These are phyloP conservation scores for Discostella pseudostelligera DNA, from an alignment of 108 stramenopile species.

Conservation along the genomic window DNA sequence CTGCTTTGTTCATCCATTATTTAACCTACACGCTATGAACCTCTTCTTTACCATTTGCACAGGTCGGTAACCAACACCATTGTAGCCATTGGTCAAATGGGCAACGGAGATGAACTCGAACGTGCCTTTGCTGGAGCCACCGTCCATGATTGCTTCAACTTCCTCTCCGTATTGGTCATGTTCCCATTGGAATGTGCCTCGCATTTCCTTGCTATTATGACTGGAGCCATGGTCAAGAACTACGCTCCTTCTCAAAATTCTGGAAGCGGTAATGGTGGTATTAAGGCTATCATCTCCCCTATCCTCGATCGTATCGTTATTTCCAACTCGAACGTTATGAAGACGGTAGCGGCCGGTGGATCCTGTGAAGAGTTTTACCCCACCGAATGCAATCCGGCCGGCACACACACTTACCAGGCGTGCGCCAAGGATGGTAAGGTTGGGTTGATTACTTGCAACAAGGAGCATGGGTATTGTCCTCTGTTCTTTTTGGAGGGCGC, in stretches of 20 bases:
- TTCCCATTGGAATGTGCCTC: conserved; percentile 78
- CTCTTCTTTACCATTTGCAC: no score
- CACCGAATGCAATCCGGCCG: conserved; percentile 45
- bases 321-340: conserved; percentile 79
- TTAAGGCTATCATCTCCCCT: conserved; percentile 77
- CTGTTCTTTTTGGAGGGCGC: conserved; percentile 78
- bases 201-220: conserved; percentile 58
- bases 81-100: conserved; percentile 86
- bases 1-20: no score
- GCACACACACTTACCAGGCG: conserved; percentile 45
- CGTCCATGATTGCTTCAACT: conserved; percentile 93
- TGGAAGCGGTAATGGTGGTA: conserved; percentile 79
- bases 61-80: conserved; percentile 63
- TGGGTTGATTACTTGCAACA: conserved; percentile 78
- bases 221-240: conserved; percentile 63
- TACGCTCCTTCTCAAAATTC: conserved; percentile 16
- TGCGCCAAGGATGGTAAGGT: conserved; percentile 48
- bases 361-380: conserved; percentile 65
- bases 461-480: conserved; percentile 53
- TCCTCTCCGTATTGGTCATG: conserved; percentile 73
- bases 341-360: conserved; percentile 56
- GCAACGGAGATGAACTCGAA: conserved; percentile 82
- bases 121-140: conserved; percentile 91
- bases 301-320: conserved; percentile 67
- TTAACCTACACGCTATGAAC: conserved; percentile 54